Evolutionary conservation across 352 stramenopile genomes (phyloP).

Genomic region (Peronospora farinosa): DNA sequence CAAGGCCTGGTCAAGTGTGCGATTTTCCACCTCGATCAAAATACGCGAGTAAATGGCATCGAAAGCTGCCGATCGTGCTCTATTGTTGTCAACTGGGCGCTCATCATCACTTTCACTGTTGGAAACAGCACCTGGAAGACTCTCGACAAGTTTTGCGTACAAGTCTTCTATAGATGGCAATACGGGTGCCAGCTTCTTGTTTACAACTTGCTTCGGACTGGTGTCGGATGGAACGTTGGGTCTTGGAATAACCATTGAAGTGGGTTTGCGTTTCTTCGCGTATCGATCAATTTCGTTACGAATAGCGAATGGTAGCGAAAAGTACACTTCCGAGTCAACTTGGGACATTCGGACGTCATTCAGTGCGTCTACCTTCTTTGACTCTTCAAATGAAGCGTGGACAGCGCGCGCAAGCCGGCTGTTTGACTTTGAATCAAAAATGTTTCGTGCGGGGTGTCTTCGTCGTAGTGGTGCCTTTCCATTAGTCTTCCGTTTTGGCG

Average conservation of each 20-base stretch:
- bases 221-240: neutral
- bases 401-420: slow-evolving; percentile 6
- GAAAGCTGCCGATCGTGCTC: slow-evolving; percentile 32
- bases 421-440: slow-evolving; percentile 32
- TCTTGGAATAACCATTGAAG: slow-evolving; percentile 14
- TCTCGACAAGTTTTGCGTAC: slow-evolving; percentile 29
- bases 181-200: slow-evolving; percentile 4
- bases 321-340: slow-evolving; percentile 71
- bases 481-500: slow-evolving; percentile 19
- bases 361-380: slow-evolving; percentile 29
- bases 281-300: slow-evolving; percentile 64
- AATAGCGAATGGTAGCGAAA: slow-evolving; percentile 58
- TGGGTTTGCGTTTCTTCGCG: slow-evolving; percentile 39
- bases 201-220: slow-evolving; percentile 6
- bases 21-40: slow-evolving; percentile 59
- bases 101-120: slow-evolving; percentile 3
- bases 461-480: slow-evolving; percentile 29
- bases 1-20: slow-evolving; percentile 45
- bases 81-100: neutral
- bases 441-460: slow-evolving; percentile 21
- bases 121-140: slow-evolving; percentile 7
- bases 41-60: slow-evolving; percentile 73
- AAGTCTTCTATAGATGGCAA: slow-evolving; percentile 55
- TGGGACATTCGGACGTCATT: slow-evolving; percentile 74
- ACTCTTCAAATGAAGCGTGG: neutral